Evolutionary conservation across 176 grass and related monocot genomes (phyloP).

Genomic region (Rhynchospora pubera): DNA sequence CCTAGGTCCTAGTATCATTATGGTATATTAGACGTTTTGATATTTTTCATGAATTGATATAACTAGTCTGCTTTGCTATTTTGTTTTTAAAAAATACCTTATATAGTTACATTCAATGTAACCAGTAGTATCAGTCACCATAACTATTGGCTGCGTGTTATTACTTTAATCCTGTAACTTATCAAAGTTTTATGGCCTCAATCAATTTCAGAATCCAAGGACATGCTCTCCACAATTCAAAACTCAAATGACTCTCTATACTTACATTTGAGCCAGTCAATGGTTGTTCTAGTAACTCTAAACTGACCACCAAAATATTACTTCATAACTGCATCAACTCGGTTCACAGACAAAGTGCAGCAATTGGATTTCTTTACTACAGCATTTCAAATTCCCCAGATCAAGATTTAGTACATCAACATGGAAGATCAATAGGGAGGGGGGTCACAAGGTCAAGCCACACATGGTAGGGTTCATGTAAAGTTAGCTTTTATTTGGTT

Average conservation of each 20-base stretch:
- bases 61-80: neutral
- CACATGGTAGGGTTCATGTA: too few species aligned
- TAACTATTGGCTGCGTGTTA: neutral
- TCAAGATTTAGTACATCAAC: conserved; percentile 18
- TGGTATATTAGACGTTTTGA: neutral
- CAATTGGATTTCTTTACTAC: conserved; percentile 41
- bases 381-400: conserved; percentile 24
- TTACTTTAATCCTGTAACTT: neutral
- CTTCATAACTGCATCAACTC: conserved; percentile 42
- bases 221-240: conserved; percentile 46
- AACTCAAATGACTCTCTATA: conserved; percentile 56
- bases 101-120: neutral
- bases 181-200: too few species aligned
- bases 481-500: too few species aligned
- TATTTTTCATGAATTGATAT: neutral
- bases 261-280: conserved; percentile 62
- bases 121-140: neutral
- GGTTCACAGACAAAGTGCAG: conserved; percentile 22
- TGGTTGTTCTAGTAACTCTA: conserved; percentile 47
- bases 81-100: neutral
- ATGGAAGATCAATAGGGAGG: too few species aligned
- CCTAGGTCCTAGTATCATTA: neutral
- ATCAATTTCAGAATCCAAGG: conserved; percentile 52
- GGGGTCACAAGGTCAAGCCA: too few species aligned
- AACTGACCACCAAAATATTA: conserved; percentile 42